A percentile compares a stretch with the other conserved stretches of the same genome.
Conservation (phyloP, 768 basidiomycete species). For the Mycena pura region DNA sequence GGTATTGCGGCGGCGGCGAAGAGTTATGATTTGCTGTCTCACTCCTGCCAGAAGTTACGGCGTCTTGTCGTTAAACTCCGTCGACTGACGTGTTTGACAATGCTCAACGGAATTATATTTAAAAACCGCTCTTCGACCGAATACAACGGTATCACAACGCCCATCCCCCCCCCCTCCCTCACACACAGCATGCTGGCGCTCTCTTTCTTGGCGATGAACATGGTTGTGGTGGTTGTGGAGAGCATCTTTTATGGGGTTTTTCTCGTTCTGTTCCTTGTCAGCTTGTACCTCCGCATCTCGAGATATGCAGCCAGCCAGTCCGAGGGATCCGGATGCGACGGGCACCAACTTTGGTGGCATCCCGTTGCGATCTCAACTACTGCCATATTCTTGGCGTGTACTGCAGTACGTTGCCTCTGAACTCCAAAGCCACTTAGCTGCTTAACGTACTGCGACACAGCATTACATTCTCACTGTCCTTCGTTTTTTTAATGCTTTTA, state of each 20-base stretch:
- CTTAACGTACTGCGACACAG: background rate
- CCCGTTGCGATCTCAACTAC: slow-evolving; percentile 6
- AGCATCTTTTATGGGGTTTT: slow-evolving; percentile 3
- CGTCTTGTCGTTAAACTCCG: too few relatives aligned
- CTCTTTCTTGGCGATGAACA: background rate
- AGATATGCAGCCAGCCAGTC: background rate
- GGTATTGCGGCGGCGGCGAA: too few relatives aligned
- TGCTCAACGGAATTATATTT: too few relatives aligned
- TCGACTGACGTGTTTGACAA: too few relatives aligned
- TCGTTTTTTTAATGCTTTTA: background rate
- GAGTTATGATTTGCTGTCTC: too few relatives aligned
- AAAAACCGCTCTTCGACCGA: too few relatives aligned
- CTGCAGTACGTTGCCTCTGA: background rate
- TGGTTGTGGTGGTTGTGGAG: background rate
- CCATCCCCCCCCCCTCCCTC: too few relatives aligned
- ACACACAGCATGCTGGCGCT: too few relatives aligned
- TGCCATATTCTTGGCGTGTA: slow-evolving; percentile 3
- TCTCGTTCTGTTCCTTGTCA: background rate
- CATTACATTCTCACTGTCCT: slow-evolving; percentile 7
- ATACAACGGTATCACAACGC: too few relatives aligned
- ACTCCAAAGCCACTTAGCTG: background rate
- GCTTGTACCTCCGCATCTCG: background rate
- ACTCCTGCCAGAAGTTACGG: too few relatives aligned
- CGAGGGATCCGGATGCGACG: too few relatives aligned
- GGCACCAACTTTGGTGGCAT: slow-evolving; percentile 9